Evolutionary conservation across 208 protist species (phyloP), one percentile per base, ranked within the genome.

Genomic region (Zelonia costaricensis): DNA sequence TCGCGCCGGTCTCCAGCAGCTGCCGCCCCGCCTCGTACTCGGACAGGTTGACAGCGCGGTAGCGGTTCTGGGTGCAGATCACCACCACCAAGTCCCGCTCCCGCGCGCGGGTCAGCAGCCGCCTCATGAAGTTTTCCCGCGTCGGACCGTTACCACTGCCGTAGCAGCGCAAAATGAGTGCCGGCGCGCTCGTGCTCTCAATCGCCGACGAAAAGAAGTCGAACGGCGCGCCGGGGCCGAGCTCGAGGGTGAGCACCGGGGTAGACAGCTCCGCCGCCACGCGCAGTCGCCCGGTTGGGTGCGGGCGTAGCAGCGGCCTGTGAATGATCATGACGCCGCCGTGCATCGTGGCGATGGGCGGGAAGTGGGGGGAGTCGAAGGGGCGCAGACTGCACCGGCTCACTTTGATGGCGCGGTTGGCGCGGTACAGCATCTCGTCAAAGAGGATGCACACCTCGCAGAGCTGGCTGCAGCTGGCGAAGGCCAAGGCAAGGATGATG

Each of bases 401-500:
- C 7, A 91, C 55, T 55, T 98, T 98, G 16, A 83, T 68, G 31
- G 82, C 69, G 44, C 97, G 81, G 78, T 97, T 98, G 12, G 92
- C 98, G 18, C 97, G 80, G 23, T 97, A 86, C n/a, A 99, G 79
- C 56, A 80, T 64, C n/a, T 98, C 91, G 68, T 93, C 84, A 72
- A 99, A 99, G 33, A 98, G 91, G 60, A 99, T 80, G 70, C 86
- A 91, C 6, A 99, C 97, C 66, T 99, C 97, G 15, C 80, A 92
- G 18, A 98, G 65, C 43, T 97, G 76, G 13, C 76, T 78, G 53
- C 84, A 86, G 36, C 64, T 83, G 5, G 95, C 95, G 52, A 98
- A 86, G 27, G 92, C 59, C 13, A 97, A 79, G 0, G 94, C 75
- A 0, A 88, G 59, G 36, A 95, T 82, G 2, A 95, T 78, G 62